These are phyloP conservation scores for Emericellopsis cladophorae DNA, from an alignment of 2,329 filamentous ascomycete genomes.

Conservation along the genomic window DNA sequence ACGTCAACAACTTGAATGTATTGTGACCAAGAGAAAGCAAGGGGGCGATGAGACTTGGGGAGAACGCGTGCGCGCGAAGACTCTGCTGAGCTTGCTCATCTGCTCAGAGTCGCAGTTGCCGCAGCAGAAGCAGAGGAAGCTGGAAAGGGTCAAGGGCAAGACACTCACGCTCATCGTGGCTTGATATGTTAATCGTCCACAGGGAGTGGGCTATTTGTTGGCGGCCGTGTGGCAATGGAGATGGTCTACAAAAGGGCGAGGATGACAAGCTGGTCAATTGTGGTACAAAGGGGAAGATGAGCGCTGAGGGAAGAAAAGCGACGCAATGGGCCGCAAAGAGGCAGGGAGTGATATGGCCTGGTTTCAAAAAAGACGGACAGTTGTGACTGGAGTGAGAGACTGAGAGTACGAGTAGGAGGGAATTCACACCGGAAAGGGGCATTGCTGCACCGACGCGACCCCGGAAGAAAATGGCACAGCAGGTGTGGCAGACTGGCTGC, in stretches of 20 bases:
- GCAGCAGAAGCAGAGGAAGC: slow-evolving; percentile 4
- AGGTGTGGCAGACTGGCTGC: neutral
- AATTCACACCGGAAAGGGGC: no score
- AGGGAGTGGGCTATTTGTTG: neutral
- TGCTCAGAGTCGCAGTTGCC: no score
- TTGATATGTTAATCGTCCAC: neutral
- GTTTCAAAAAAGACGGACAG: neutral
- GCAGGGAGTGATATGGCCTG: neutral
- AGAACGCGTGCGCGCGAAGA: no score
- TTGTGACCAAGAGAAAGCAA: neutral
- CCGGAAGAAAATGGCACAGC: no score
- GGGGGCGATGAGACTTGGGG: no score
- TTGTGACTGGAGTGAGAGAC: no score
- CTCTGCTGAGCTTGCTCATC: no score
- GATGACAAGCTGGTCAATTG: neutral
- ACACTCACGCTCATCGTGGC: slow-evolving; percentile 37
- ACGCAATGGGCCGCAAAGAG: neutral
- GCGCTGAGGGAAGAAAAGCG: neutral
- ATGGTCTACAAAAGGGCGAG: no score
- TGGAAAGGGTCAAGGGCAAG: slow-evolving; percentile 9
- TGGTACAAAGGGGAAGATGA: neutral
- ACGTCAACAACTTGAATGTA: neutral
- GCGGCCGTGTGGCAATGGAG: neutral
- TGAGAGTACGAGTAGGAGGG: no score
- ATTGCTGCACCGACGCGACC: no score